phyloP scores from a whole-genome alignment of 2,329 filamentous ascomycete genomes.

The Lizonia empirigonia region DNA sequence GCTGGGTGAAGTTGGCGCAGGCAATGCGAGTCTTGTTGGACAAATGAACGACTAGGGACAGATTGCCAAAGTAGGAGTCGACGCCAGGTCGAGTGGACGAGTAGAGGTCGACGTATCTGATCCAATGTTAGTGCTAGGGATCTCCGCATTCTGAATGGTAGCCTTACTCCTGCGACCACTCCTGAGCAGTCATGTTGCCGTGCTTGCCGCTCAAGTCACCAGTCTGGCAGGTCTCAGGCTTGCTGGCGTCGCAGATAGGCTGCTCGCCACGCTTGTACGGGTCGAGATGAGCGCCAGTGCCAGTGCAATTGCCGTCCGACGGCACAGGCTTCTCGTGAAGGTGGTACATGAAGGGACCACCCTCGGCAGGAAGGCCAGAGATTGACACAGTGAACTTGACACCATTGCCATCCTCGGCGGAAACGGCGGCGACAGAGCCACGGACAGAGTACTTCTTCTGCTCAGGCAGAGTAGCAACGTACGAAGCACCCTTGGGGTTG shows the following conservation, averaged over 20 bases:
- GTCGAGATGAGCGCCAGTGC: constrained; percentile 50
- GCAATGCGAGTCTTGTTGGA: constrained; percentile 60
- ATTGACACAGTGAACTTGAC: constrained; percentile 50
- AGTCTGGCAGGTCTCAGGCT: constrained; percentile 50
- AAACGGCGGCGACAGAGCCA: constrained; percentile 44
- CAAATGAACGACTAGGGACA: constrained; percentile 61
- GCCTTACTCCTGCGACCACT: constrained; percentile 50
- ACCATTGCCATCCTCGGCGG: constrained; percentile 46
- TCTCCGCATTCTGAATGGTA: constrained; percentile 42
- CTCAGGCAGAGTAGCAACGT: constrained; percentile 47
- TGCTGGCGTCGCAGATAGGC: constrained; percentile 44
- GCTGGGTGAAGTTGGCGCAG: constrained; percentile 60
- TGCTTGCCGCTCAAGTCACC: constrained; percentile 56
- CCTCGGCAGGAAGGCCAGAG: constrained; percentile 48
- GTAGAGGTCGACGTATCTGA: constrained; percentile 57
- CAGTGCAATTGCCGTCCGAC: constrained; percentile 52
- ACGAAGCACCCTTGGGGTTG: constrained; percentile 50
- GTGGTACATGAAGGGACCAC: constrained; percentile 56
- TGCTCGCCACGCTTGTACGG: constrained; percentile 51
- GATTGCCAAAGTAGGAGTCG: constrained; percentile 59
- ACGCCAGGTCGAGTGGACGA: constrained; percentile 51
- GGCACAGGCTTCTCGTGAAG: constrained; percentile 52
- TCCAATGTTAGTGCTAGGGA: constrained; percentile 2
- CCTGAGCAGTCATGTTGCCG: constrained; percentile 45
- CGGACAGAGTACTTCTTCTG: constrained; percentile 40